These are phyloP conservation scores for Sextonia rubra DNA, from an alignment of 164 flowering plant species.

Conservation along the genomic window DNA sequence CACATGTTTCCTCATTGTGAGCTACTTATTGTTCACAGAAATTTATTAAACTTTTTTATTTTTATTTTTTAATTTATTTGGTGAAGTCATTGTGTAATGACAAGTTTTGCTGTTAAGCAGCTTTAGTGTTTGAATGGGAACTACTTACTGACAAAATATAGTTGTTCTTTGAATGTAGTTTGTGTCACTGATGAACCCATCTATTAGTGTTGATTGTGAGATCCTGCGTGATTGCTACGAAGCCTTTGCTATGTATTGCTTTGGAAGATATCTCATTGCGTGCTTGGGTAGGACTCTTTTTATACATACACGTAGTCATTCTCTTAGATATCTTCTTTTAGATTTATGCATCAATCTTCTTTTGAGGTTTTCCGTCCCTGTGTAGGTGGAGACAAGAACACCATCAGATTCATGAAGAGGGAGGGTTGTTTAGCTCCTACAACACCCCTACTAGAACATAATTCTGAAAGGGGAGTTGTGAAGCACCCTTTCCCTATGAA, in stretches of 20 bases:
- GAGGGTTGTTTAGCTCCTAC: conserved; percentile 59
- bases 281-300: conserved; percentile 73
- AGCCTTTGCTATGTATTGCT: conserved; percentile 98
- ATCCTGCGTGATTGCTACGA: conserved; percentile 97
- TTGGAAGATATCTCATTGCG: conserved; percentile 94
- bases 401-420: conserved; percentile 81
- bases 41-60: no score
- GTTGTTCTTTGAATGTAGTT: conserved; percentile 42
- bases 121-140: neutral
- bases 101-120: neutral
- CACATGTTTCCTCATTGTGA: neutral
- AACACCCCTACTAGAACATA: conserved; percentile 59
- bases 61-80: no score
- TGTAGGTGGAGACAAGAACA: conserved; percentile 85
- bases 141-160: neutral
- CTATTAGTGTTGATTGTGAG: conserved; percentile 74
- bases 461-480: conserved; percentile 59
- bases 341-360: neutral
- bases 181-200: conserved; percentile 74
- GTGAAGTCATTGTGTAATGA: neutral
- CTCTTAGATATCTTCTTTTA: neutral
- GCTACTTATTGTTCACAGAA: neutral
- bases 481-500: conserved; percentile 94
- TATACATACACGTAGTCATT: neutral
- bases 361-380: neutral